These are phyloP conservation scores for Saccharomycopsis babjevae DNA, from an alignment of 805 yeast species.

Conservation along the genomic window DNA sequence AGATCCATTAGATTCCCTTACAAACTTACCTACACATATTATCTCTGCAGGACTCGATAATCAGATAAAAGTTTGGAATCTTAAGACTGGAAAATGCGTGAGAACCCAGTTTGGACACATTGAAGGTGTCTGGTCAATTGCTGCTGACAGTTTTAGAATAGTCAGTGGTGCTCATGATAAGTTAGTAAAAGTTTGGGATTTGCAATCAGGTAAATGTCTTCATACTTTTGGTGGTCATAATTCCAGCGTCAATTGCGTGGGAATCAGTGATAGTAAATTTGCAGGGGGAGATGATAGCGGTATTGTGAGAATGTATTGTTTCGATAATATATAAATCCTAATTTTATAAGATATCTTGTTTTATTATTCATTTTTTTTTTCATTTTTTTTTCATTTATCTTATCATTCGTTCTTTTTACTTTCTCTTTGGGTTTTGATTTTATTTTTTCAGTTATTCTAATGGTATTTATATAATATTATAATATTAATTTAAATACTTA, in stretches of 20 bases:
- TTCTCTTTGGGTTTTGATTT: too few species aligned
- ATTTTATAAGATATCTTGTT: neutral
- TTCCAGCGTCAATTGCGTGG: slow-evolving; percentile 36
- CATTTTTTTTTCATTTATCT: neutral
- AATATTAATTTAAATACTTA: too few species aligned
- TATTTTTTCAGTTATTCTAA: too few species aligned
- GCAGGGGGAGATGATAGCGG: slow-evolving; percentile 90
- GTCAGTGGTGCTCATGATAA: slow-evolving; percentile 93
- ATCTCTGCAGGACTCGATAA: slow-evolving; percentile 84
- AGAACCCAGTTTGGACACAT: slow-evolving; percentile 96
- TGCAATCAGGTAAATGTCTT: slow-evolving; percentile 88
- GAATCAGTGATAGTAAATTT: slow-evolving; percentile 48
- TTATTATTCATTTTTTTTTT: neutral
- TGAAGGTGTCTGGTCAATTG: slow-evolving; percentile 96
- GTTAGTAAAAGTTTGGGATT: slow-evolving; percentile 86
- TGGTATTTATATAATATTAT: too few species aligned
- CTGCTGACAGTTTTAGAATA: slow-evolving; percentile 90
- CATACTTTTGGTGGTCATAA: slow-evolving; percentile 78
- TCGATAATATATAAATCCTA: slow-evolving; percentile 34
- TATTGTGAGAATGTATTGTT: slow-evolving; percentile 71
- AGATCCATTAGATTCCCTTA: neutral
- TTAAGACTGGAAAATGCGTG: slow-evolving; percentile 74
- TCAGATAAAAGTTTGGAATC: slow-evolving; percentile 89
- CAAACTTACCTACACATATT: slow-evolving; percentile 66
- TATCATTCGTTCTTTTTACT: neutral